phyloP scores from a whole-genome alignment of 2,329 filamentous ascomycete species.

The Allantophomopsis cytisporea region DNA sequence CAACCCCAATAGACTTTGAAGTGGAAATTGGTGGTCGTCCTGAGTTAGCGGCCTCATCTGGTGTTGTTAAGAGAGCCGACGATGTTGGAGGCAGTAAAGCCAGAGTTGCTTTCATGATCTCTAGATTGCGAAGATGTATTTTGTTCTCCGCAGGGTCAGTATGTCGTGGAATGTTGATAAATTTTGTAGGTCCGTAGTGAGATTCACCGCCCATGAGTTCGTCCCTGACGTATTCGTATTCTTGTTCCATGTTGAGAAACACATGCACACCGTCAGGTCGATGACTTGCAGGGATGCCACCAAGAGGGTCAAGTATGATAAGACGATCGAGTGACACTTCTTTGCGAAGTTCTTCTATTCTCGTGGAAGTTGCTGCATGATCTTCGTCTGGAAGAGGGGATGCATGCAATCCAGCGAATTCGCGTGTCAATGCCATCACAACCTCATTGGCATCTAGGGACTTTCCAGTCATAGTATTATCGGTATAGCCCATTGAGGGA shows the following conservation, averaged over 20 bases:
- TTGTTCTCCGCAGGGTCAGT: conserved; percentile 14
- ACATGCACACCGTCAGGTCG: conserved; percentile 54
- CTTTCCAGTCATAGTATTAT: conserved; percentile 30
- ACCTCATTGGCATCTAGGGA: conserved; percentile 45
- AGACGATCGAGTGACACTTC: conserved; percentile 64
- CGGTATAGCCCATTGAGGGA: conserved; percentile 45
- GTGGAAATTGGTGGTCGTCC: conserved; percentile 21
- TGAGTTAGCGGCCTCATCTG: conserved; percentile 57
- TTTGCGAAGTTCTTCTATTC: conserved; percentile 26
- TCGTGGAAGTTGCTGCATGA: conserved; percentile 22
- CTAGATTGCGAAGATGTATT: conserved; percentile 56
- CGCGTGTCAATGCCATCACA: conserved; percentile 62
- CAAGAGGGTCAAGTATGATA: conserved; percentile 77
- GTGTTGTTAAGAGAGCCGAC: conserved; percentile 81
- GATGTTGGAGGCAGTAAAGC: conserved; percentile 69
- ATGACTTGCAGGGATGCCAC: conserved; percentile 62
- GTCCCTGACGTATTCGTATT: conserved; percentile 56
- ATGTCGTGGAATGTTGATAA: conserved; percentile 1
- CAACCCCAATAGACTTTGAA: conserved; percentile 22
- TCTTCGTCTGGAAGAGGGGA: conserved; percentile 23
- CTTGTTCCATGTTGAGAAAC: conserved; percentile 89
- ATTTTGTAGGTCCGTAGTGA: background rate
- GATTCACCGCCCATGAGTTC: conserved; percentile 31
- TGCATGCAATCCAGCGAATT: conserved; percentile 54
- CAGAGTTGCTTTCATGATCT: conserved; percentile 56